These are phyloP conservation scores for Periglandula ipomoeae DNA, from an alignment of 2,329 filamentous ascomycete species.

Conservation along the genomic window DNA sequence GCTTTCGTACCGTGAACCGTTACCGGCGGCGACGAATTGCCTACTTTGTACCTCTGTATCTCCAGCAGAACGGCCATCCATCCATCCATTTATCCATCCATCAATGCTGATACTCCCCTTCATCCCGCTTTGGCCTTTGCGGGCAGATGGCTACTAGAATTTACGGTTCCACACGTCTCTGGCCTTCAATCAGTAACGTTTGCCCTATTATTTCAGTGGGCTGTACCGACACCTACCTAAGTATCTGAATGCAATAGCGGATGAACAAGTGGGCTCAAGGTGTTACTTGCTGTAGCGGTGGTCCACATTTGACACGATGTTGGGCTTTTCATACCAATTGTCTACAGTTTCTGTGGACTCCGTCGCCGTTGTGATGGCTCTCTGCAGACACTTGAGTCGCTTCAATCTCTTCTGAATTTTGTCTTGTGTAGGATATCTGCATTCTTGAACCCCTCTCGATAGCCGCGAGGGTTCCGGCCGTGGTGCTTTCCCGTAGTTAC, in stretches of 20 bases:
- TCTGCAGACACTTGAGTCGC: not conserved
- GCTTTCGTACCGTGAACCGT: not conserved
- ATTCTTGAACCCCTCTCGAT: not conserved
- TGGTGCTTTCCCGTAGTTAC: not conserved
- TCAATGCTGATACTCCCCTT: not conserved
- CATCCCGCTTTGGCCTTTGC: conserved; percentile 2
- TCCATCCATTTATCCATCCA: not conserved
- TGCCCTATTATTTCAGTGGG: not conserved
- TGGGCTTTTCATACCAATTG: not conserved
- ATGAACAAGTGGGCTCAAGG: not conserved
- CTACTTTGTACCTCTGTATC: not conserved
- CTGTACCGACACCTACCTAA: not conserved
- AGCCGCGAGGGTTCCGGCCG: not conserved
- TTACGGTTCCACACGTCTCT: not conserved
- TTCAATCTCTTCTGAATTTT: not conserved
- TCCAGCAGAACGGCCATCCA: no score
- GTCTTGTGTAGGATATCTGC: not conserved
- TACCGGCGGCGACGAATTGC: not conserved
- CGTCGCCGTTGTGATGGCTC: no score
- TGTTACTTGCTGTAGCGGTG: not conserved
- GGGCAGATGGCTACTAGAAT: not conserved
- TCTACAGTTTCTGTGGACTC: no score
- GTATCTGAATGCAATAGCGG: not conserved
- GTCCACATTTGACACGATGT: conserved; percentile 1
- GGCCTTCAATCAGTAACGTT: not conserved